A percentile compares a stretch with the other conserved stretches of the same genome.
Evolutionary conservation across 495 filamentous ascomycete species (phyloP).

Genomic region (Astrothelium subdiscretum): DNA sequence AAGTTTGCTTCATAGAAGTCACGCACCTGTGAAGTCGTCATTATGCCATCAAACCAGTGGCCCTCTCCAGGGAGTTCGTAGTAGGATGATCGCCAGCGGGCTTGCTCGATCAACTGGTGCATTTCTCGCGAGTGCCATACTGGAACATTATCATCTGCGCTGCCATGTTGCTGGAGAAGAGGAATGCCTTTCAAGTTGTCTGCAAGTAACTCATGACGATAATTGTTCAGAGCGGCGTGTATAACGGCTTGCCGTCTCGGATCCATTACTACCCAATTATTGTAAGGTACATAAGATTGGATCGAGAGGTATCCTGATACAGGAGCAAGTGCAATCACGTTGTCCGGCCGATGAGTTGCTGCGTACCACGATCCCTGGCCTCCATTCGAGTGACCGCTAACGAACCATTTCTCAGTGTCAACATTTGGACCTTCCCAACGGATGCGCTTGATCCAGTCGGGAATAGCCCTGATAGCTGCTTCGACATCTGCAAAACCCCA

Average conservation of each 20-base stretch:
- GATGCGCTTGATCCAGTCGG: constrained; percentile 37
- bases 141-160: constrained; percentile 47
- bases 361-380: constrained; percentile 50
- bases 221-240: constrained; percentile 37
- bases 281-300: constrained; percentile 49
- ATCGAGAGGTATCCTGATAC: constrained; percentile 50
- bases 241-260: constrained; percentile 35
- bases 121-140: constrained; percentile 45
- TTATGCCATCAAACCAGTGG: constrained; percentile 43
- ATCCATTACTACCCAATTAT: constrained; percentile 42
- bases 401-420: constrained; percentile 39
- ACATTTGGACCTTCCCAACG: constrained; percentile 38
- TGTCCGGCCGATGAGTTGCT: constrained; percentile 47
- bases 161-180: constrained; percentile 46
- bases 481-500: constrained; percentile 50
- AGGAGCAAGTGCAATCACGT: constrained; percentile 43
- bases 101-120: constrained; percentile 34
- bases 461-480: constrained; percentile 39
- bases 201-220: constrained; percentile 43
- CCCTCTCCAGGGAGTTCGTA: constrained; percentile 37
- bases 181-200: constrained; percentile 43
- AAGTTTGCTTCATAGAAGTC: constrained; percentile 33
- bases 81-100: constrained; percentile 34
- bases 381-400: constrained; percentile 49
- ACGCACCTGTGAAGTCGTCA: constrained; percentile 29